These are phyloP conservation scores for Psophocarpus tetragonolobus DNA, from an alignment of 306 rosid species.

Conservation along the genomic window DNA sequence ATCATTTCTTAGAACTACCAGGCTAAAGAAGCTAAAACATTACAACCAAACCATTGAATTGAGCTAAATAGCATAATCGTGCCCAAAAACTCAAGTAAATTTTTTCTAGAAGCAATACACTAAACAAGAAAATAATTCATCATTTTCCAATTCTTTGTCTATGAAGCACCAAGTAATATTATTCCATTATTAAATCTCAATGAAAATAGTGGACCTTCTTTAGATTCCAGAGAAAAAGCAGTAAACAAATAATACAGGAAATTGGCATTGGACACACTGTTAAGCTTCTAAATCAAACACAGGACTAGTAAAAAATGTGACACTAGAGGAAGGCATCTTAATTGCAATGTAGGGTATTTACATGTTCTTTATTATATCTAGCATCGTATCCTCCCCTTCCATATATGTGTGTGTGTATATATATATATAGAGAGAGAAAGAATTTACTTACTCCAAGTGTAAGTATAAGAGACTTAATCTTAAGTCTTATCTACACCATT, in stretches of 20 bases:
- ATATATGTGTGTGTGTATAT: too few relatives aligned
- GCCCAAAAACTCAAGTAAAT: background rate
- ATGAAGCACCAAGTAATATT: background rate
- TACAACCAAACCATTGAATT: conserved; percentile 15
- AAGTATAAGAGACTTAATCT: too few relatives aligned
- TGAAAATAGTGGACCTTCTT: background rate
- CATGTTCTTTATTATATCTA: background rate
- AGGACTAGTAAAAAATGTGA: background rate
- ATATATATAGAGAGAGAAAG: too few relatives aligned
- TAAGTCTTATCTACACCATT: too few relatives aligned
- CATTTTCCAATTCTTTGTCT: background rate
- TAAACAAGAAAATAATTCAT: background rate
- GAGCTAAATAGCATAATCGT: background rate
- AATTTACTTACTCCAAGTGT: too few relatives aligned
- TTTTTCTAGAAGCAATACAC: background rate
- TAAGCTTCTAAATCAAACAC: conserved; percentile 11
- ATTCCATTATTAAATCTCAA: background rate
- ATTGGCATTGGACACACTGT: background rate
- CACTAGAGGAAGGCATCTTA: too few relatives aligned
- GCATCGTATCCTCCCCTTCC: background rate
- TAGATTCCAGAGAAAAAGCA: background rate
- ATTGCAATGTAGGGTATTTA: too few relatives aligned
- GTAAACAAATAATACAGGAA: background rate
- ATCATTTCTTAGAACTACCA: conserved; percentile 4
- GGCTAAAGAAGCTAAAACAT: background rate